Evolutionary conservation across 1,284 basidiomycete genomes (phyloP), one percentile per base, ranked within the genome.

Genomic region (Ceratobasidium sp.): DNA sequence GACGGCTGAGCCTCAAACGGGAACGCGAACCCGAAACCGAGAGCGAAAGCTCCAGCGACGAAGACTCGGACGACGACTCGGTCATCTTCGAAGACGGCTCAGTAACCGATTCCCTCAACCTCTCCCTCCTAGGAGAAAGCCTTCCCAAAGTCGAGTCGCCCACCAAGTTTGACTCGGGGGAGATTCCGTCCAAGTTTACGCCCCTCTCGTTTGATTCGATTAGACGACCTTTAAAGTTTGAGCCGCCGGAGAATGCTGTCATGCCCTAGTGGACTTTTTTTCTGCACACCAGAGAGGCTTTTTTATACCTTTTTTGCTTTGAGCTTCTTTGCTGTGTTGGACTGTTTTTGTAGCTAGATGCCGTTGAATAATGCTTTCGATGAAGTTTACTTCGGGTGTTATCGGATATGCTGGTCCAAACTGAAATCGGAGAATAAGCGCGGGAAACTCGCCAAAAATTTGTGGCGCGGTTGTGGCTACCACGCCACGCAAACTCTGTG

Each of bases 81-180:
- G 60, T 65, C 20, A 65, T 65, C 31, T 65, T 65, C 49, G 60
- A 65, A 22, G 60, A 65, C 25, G 60, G 60, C n/a, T 65, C 60
- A 15, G 49, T 65, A 3, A 45, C 47, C 49, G 60, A 65, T 53
- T 65, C 60, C 34, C 20, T 65, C 22, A 65, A 65, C 35, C 45
- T 65, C 5, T 65, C 60, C 2, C 35, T 65, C 22, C 25, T 31
- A 17, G 60, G 60, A n/a, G 60, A 53, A 17, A 22, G 22, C 22
- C 10, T 8, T 17, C 38, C 17, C 10, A 40, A 17, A 40, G 38
- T 8, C 38, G 17, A 62, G 40, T 22, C 40, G 31, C 27, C 17
- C 17, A 15, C 56, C 7, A 27, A 29, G 6, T 58, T 22, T 10
- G 10, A 45, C 7, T 27, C n/a, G n/a, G n/a, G n/a, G n/a, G n/a